A percentile compares a stretch with the other conserved stretches of the same genome.
Evolutionary conservation across 805 yeast genomes (phyloP).

Genomic region (Wickerhamomyces silvicola): DNA sequence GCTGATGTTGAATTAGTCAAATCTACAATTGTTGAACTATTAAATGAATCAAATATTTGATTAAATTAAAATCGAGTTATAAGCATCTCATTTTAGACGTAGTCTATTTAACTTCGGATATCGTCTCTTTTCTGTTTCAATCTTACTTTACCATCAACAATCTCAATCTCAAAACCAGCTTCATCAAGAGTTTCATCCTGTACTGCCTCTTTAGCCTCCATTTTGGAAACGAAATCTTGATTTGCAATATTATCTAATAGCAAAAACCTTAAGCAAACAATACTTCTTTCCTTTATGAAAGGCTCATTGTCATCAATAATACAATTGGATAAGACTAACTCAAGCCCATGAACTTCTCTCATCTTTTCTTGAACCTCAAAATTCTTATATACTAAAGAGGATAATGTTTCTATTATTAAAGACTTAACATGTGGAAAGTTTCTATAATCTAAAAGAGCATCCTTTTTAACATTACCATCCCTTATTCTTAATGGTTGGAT

Average conservation of each 20-base stretch:
- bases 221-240: conserved; percentile 65
- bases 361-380: conserved; percentile 58
- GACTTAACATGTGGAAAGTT: conserved; percentile 62
- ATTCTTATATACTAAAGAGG: conserved; percentile 48
- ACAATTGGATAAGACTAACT: conserved; percentile 70
- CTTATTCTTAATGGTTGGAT: conserved; percentile 25
- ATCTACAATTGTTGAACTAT: conserved; percentile 62
- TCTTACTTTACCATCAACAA: conserved; percentile 63
- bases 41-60: conserved; percentile 29
- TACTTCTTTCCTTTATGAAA: conserved; percentile 75
- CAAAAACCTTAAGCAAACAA: conserved; percentile 68
- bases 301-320: conserved; percentile 87
- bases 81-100: not conserved
- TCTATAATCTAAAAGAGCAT: conserved; percentile 20
- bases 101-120: conserved; percentile 2
- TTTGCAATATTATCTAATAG: conserved; percentile 59
- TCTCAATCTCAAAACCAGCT: conserved; percentile 73
- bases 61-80: not conserved
- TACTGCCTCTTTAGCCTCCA: conserved; percentile 70
- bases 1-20: conserved; percentile 74
- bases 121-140: conserved; percentile 32
- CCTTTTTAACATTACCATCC: conserved; percentile 12
- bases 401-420: conserved; percentile 57
- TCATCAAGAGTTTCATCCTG: conserved; percentile 54
- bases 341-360: conserved; percentile 62